Base-by-base conservation (phyloP, 2,329 filamentous ascomycete genomes). In the Neofusicoccum cordaticola region DNA sequence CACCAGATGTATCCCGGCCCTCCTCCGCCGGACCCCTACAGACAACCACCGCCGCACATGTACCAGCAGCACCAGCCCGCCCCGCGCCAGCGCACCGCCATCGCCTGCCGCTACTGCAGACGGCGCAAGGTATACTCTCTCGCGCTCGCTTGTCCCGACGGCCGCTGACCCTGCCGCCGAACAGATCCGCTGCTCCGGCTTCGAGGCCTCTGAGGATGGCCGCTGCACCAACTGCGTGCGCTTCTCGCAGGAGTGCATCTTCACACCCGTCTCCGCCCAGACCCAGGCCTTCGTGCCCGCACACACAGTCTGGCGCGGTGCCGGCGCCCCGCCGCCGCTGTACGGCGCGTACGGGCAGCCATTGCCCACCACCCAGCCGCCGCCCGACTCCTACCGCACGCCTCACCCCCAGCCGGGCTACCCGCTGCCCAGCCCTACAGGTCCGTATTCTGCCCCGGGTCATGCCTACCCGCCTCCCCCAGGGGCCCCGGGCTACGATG, bases 201-300 rank as follows among this genome's bases (percentile, higher is more conserved):
- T 91, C 73, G 89, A 91, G 71, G 85, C 84, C 64, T 90, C 88
- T 44, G 85, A 88, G 44, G 87, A 91, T 75, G 89, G 89, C 66
- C 86, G 88, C 66, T 92, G 89, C 80, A 86, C 83, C 71, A 91
- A 91, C 75, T 92, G 89, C 73, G 82, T 88, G 68, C 83, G 89
- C 53, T 92, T 91, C 78, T 88, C 89, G 68, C 89, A 91, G 76
- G 88, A 90, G 73, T 92, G 89, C 78, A 86, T 92, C 77, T 92
- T 92, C 77, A 91, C 88, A 1, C 89, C 89, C 2, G 89, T 92
- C 27, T 90, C 88, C 3, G 89, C 88, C 11, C 88, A 91, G 77
- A 86, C 88, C 8, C 88, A 90, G 75, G 89, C 89, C 11, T 91
- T 91, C 72, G 89, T 91, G 39, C 89, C 89, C 7, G 88, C 88